Conservation (phyloP, 768 basidiomycete species). For the Filobasidium wieringae region DNA sequence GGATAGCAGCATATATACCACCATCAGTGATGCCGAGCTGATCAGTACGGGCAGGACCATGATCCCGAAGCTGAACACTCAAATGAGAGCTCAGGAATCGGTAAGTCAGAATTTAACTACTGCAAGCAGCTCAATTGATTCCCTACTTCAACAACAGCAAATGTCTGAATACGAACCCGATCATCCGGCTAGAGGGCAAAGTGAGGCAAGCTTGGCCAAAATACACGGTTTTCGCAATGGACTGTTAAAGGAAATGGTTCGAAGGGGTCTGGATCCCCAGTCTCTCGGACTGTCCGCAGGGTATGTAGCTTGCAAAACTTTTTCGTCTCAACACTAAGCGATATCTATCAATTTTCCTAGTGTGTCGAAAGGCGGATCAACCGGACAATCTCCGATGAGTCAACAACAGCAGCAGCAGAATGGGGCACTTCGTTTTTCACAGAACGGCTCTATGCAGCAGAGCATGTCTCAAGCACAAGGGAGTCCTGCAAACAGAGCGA, state of each 20-base stretch:
- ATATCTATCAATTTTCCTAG: background rate
- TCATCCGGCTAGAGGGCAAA: background rate
- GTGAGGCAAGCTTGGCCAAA: background rate
- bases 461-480: background rate
- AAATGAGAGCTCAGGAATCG: background rate
- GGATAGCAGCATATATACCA: background rate
- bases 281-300: background rate
- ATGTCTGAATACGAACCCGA: background rate
- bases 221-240: background rate
- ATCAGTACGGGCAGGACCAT: constrained; percentile 7
- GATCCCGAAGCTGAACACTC: constrained; percentile 9
- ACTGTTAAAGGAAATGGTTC: constrained; percentile 5
- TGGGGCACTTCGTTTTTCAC: too few species aligned
- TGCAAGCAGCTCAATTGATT: background rate
- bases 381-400: background rate
- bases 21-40: background rate
- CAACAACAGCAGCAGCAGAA: constrained; percentile 9
- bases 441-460: background rate
- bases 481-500: background rate
- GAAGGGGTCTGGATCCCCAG: constrained; percentile 6
- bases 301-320: background rate
- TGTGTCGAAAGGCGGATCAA: background rate
- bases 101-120: background rate
- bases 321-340: background rate
- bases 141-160: background rate